Evolutionary conservation across 805 yeast species (phyloP).

Genomic region (Starmera pachycereana): DNA sequence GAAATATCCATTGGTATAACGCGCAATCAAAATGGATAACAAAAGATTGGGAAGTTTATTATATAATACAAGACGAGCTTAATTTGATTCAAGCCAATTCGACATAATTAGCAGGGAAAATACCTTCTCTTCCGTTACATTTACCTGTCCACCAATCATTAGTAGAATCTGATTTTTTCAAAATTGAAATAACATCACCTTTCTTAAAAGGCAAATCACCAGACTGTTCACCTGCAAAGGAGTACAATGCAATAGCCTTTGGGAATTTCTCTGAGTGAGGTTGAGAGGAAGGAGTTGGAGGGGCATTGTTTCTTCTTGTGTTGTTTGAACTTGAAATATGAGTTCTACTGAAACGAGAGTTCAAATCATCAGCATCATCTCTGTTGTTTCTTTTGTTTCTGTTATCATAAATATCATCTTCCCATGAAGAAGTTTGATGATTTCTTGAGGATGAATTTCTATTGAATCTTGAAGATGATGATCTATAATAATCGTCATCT

Average conservation of each 20-base stretch:
- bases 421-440: constrained; percentile 48
- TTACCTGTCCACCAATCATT: constrained; percentile 99
- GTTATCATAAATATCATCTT: constrained; percentile 72
- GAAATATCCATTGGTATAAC: no score
- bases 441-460: constrained; percentile 1
- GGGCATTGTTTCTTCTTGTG: constrained; percentile 25
- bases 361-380: constrained; percentile 26
- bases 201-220: constrained; percentile 90
- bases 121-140: constrained; percentile 74
- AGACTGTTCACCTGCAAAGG: constrained; percentile 85
- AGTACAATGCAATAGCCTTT: constrained; percentile 83
- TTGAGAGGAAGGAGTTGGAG: constrained; percentile 13
- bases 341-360: constrained; percentile 29
- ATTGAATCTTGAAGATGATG: constrained; percentile 10
- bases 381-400: constrained; percentile 23
- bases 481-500: constrained; percentile 32
- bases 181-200: constrained; percentile 85
- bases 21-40: no score
- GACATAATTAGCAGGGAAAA: constrained; percentile 96
- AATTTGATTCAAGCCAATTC: constrained; percentile 37
- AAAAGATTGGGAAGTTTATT: no score
- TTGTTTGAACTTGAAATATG: constrained; percentile 28
- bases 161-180: constrained; percentile 75
- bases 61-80: no score
- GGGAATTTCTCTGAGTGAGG: constrained; percentile 26